Evolutionary conservation across 2,329 filamentous ascomycete genomes (phyloP).

Genomic region (Fusarium sp.): DNA sequence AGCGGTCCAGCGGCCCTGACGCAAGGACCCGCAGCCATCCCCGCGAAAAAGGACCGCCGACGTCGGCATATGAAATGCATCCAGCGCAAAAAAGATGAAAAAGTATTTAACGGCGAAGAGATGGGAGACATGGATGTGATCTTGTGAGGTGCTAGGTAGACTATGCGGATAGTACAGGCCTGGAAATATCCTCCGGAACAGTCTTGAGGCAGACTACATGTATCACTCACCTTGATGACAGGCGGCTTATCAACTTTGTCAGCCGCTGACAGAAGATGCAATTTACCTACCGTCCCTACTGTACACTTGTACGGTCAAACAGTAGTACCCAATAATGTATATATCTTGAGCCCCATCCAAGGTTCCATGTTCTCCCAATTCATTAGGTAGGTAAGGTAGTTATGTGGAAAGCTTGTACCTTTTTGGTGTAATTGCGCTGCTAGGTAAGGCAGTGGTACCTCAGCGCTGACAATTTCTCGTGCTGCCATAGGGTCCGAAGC

Average conservation of each 20-base stretch:
- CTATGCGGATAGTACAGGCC: background rate
- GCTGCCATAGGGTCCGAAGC: conserved; percentile 43
- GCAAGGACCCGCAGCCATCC: conserved; percentile 24
- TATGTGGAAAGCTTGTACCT: conserved; percentile 1
- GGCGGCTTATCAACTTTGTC: background rate
- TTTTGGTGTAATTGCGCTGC: conserved; percentile 13
- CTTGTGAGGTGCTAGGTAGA: background rate
- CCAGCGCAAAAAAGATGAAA: conserved; percentile 12
- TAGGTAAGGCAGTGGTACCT: conserved; percentile 26
- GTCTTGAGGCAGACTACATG: background rate
- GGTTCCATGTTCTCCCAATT: background rate
- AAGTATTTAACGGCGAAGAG: background rate
- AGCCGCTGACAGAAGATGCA: conserved; percentile 10
- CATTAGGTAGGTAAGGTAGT: background rate
- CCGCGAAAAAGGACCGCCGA: conserved; percentile 37
- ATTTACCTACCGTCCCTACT: background rate
- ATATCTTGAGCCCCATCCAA: conserved; percentile 9
- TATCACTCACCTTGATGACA: background rate
- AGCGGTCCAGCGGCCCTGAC: conserved; percentile 23
- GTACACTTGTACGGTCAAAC: background rate
- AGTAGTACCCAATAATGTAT: conserved; percentile 4
- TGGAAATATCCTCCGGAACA: background rate
- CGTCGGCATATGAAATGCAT: conserved; percentile 34
- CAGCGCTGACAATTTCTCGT: conserved; percentile 41
- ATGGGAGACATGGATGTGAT: background rate